Conservation (phyloP, 1,284 basidiomycete genomes). For the Cutaneotrichosporon dermatis region DNA sequence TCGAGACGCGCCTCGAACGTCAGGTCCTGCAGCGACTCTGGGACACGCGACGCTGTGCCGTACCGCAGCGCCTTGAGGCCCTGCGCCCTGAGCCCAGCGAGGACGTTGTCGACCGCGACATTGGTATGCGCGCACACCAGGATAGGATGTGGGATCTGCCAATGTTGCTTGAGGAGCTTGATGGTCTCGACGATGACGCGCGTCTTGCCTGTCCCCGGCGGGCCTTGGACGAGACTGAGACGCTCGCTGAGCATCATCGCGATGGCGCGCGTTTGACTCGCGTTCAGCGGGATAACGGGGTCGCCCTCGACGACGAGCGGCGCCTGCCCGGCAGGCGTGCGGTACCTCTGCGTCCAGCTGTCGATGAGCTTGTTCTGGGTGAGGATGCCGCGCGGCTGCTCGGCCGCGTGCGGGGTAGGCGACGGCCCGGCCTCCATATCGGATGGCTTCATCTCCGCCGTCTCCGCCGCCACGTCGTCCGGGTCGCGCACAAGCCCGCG, state of each 20-base stretch:
- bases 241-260: conserved; percentile 79
- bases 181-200: conserved; percentile 83
- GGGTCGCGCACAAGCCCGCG: not conserved
- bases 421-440: conserved; percentile 36
- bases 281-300: conserved; percentile 68
- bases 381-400: conserved; percentile 55
- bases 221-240: conserved; percentile 81
- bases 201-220: conserved; percentile 94
- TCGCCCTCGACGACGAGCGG: conserved; percentile 75
- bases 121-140: conserved; percentile 91
- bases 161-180: conserved; percentile 74
- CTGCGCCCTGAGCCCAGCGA: conserved; percentile 58
- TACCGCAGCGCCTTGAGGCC: conserved; percentile 73
- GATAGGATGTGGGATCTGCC: conserved; percentile 75
- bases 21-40: conserved; percentile 56
- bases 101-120: conserved; percentile 87
- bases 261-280: conserved; percentile 74
- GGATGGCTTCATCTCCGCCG: conserved; percentile 23
- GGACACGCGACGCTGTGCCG: conserved; percentile 63
- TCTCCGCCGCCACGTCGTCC: conserved; percentile 17
- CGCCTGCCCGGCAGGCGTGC: conserved; percentile 48
- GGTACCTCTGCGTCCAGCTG: conserved; percentile 69
- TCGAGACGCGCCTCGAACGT: conserved; percentile 67
- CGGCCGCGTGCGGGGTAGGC: conserved; percentile 8
- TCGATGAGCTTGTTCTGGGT: conserved; percentile 64